Evolutionary conservation across 2,329 filamentous ascomycete species (phyloP), one percentile per base, ranked within the genome.

Genomic region (Talaromyces amestolkiae): DNA sequence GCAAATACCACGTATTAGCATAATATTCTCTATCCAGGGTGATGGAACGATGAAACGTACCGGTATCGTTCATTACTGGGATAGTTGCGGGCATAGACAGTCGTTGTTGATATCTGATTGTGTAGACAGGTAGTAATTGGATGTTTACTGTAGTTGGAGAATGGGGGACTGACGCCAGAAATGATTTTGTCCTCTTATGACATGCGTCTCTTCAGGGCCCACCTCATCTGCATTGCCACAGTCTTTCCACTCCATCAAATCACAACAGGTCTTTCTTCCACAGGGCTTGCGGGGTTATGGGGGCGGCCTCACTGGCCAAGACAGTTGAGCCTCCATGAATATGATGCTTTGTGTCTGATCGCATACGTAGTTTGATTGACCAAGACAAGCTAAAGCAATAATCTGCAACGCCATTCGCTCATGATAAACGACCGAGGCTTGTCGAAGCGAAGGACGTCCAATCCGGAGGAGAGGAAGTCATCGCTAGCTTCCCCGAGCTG

Each of bases 151-250:
- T 17, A 39, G 11, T 56, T 56, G 31, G 33, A 13, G 33, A 27
- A 9, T 56, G 22, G 53, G 22, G 24, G 35, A 11, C 22, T 11
- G 53, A 35, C 27, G 17, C 47, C 49, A 54, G 27, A 54, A 54
- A 54, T 33, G 49, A 54, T 19, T 53, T 17, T 13, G 9, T 53
- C 49, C 33, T 37, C 53, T 37, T 56, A 56, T 37, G 33, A 39
- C 53, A 56, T 35, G 11, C 19, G 31, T 56, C 53, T 56, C 24
- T 39, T 17, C 58, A 35, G 35, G 58, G 31, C 58, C 58, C 58
- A 61, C 58, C 43, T 51, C 31, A 24, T 37, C 33, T 24, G 60
- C 60, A 62, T 62, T 24, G 60, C 60, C 60, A 62, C 60, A 62
- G 15, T n/a, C 10, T 31, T 22, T 22, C 24, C 31, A 4, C 22